Evolutionary conservation across 495 filamentous ascomycete genomes (phyloP), one percentile per base, ranked within the genome.

Genomic region (Rhypophila decipiens): DNA sequence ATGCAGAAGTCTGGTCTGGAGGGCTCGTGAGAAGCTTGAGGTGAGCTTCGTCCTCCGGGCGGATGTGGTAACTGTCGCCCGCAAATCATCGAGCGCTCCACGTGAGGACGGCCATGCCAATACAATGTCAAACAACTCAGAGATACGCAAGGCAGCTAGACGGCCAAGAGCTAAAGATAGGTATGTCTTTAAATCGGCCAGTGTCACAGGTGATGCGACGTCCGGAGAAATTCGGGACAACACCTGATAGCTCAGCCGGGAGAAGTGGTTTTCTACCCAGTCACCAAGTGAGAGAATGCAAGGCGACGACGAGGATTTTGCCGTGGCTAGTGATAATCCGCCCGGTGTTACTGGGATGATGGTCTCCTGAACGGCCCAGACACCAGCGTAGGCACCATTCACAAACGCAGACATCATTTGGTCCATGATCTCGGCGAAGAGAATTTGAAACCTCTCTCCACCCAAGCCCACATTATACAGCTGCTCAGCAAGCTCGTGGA

Each of bases 91-190:
- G 39, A 96, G 80, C 4, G 86, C 90, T n/a, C 87, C 88, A 24
- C 75, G 75, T 50, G 84, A 89, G 13, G 75, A 58, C 22, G 88
- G 87, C 93, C 93, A 96, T 19, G 82, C 79, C 29, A 90, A 76
- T 37, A 95, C 82, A 43, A 95, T 86, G 51, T 95, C 85, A 53
- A 96, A 98, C 5, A 98, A 70, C 58, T 95, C 87, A 2, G 79
- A 72, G 10, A 85, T 88, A 24, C 91, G 82, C 20, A 93, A 75
- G 34, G 78, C 76, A 3, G 88, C 90, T n/a, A 96, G 72, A 20
- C 86, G 77, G 5, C 83, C 79, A 47, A 91, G 69, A 12, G 81
- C 86, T 52, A 91, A 86, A 24, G 87, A 82, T 52, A 88, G 87
- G 81, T 87, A 96, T 56, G 80, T 83, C 63, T 82, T 77, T 53